Conservation (phyloP, 2,329 filamentous ascomycete genomes). For the Dactylonectria estremocensis region DNA sequence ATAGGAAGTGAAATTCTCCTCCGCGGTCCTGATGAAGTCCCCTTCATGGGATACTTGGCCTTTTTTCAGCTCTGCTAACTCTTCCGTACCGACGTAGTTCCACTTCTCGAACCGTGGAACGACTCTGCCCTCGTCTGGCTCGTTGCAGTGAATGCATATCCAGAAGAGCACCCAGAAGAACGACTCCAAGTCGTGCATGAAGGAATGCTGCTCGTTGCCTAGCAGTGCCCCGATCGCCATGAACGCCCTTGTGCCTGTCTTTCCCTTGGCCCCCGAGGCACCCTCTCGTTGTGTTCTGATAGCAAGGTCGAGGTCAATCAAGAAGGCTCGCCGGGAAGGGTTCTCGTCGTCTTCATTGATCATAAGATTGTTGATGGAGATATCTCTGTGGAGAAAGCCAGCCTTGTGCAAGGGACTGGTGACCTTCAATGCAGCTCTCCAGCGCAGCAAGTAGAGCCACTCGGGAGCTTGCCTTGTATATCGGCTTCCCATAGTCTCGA, state of each 20-base stretch:
- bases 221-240: constrained; percentile 62
- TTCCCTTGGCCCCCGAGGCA: constrained; percentile 57
- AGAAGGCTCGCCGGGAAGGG: constrained; percentile 56
- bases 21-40: constrained; percentile 49
- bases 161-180: constrained; percentile 65
- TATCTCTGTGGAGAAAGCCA: constrained; percentile 59
- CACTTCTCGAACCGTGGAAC: constrained; percentile 30
- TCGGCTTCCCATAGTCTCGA: constrained; percentile 57
- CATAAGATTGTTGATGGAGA: constrained; percentile 63
- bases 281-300: constrained; percentile 52
- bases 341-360: constrained; percentile 61
- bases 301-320: constrained; percentile 60
- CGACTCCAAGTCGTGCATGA: constrained; percentile 59
- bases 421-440: constrained; percentile 55
- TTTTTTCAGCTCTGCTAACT: background rate
- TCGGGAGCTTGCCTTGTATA: constrained; percentile 59
- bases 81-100: constrained; percentile 29
- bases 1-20: constrained; percentile 53
- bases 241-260: constrained; percentile 61
- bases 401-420: constrained; percentile 55
- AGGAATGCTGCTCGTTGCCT: constrained; percentile 58
- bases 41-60: constrained; percentile 39
- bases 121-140: constrained; percentile 32
- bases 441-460: constrained; percentile 55
- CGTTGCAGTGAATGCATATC: constrained; percentile 60